A percentile compares a stretch with the other conserved stretches of the same genome.
phyloP scores from a whole-genome alignment of 805 yeast genomes.

The Starmera dryadoides region DNA sequence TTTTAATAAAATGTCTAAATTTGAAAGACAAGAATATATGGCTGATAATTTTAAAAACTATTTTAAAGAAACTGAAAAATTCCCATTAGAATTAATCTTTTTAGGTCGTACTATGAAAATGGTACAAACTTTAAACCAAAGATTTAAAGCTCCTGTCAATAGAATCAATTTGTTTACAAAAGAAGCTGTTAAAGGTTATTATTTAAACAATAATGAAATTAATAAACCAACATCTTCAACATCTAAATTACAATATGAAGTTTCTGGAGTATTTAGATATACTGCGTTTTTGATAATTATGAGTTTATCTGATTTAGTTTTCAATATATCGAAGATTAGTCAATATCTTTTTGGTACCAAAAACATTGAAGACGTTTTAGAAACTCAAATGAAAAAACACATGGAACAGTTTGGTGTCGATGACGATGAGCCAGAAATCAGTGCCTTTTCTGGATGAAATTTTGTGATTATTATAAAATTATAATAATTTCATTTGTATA shows the following conservation, averaged over 20 bases:
- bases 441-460: slow-evolving; percentile 12
- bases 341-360: slow-evolving; percentile 14
- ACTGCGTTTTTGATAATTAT: slow-evolving; percentile 12
- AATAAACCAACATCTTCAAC: background rate
- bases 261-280: slow-evolving; percentile 11
- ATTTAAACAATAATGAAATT: slow-evolving; percentile 10
- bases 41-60: slow-evolving; percentile 46
- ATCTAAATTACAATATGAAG: slow-evolving; percentile 1
- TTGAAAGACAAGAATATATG: slow-evolving; percentile 34
- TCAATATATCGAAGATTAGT: slow-evolving; percentile 11
- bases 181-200: slow-evolving; percentile 36
- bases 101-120: slow-evolving; percentile 68
- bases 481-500: too few species aligned
- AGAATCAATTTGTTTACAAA: slow-evolving; percentile 55
- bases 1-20: slow-evolving; percentile 25
- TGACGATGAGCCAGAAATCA: slow-evolving; percentile 14
- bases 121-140: slow-evolving; percentile 61
- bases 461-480: too few species aligned
- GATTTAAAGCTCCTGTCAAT: slow-evolving; percentile 68
- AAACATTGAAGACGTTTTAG: slow-evolving; percentile 18
- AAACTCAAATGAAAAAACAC: slow-evolving; percentile 12
- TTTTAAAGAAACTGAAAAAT: slow-evolving; percentile 52
- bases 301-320: slow-evolving; percentile 15
- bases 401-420: slow-evolving; percentile 21
- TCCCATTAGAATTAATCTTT: slow-evolving; percentile 62